Evolutionary conservation across 257 asterid species (phyloP).

Genomic region (Penstemon eatonii): DNA sequence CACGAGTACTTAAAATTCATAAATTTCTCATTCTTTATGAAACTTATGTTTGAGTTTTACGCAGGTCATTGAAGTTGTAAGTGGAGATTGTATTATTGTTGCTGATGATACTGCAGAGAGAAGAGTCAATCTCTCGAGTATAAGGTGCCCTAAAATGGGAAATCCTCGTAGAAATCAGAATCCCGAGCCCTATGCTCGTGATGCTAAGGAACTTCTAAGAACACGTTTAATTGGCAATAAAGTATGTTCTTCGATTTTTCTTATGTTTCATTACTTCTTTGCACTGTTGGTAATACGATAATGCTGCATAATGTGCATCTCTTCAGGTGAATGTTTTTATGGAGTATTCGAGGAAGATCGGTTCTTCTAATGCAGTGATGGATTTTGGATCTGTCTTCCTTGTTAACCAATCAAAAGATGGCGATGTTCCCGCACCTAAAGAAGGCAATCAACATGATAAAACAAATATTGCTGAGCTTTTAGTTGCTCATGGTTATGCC

Average conservation of each 20-base stretch:
- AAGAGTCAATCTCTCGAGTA: slow-evolving; percentile 93
- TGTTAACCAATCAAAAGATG: slow-evolving; percentile 63
- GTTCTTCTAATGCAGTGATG: slow-evolving; percentile 81
- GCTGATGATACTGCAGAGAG: slow-evolving; percentile 97
- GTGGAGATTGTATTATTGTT: slow-evolving; percentile 87
- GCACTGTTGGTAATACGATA: background rate
- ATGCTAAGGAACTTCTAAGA: slow-evolving; percentile 91
- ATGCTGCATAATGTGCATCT: slow-evolving; percentile 21
- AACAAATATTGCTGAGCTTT: slow-evolving; percentile 78
- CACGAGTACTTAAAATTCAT: background rate
- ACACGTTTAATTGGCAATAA: slow-evolving; percentile 87
- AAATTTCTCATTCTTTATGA: background rate
- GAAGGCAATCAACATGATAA: slow-evolving; percentile 58
- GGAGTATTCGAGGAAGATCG: slow-evolving; percentile 93
- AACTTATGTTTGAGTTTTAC: slow-evolving; percentile 27
- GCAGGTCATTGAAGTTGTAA: slow-evolving; percentile 92
- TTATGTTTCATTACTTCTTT: slow-evolving; percentile 1
- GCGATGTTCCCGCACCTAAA: slow-evolving; percentile 60
- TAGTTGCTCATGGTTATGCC: slow-evolving; percentile 91
- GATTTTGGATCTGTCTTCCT: slow-evolving; percentile 95
- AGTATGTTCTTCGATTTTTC: slow-evolving; percentile 42
- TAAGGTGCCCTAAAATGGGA: slow-evolving; percentile 91
- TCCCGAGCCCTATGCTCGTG: slow-evolving; percentile 95
- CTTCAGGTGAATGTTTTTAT: slow-evolving; percentile 83
- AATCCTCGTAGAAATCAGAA: slow-evolving; percentile 96